A percentile compares a stretch with the other conserved stretches of the same genome.
These are phyloP conservation scores for Arabidopsis hybrid DNA, from an alignment of 441 rosid genomes.

Conservation along the genomic window DNA sequence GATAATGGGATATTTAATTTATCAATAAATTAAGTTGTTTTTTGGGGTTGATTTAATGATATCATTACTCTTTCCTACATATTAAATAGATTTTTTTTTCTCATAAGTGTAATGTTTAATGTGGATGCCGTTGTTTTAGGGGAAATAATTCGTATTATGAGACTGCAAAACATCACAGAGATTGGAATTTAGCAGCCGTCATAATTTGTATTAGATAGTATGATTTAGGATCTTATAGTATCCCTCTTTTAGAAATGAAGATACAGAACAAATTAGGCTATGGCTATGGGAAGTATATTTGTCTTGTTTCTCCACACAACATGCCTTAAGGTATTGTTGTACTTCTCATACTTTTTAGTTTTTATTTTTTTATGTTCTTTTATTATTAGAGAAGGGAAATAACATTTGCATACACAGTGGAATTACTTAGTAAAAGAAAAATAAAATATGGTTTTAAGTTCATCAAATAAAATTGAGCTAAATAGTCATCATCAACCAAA, in stretches of 20 bases:
- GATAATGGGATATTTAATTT: background rate
- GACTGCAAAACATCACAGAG: background rate
- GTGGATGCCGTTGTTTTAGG: no score
- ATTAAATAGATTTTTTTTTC: background rate
- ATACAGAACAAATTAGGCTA: slow-evolving; percentile 20
- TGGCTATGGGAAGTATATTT: slow-evolving; percentile 21
- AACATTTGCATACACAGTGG: background rate
- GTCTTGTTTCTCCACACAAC: slow-evolving; percentile 5
- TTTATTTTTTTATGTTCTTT: background rate
- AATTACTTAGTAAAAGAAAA: background rate
- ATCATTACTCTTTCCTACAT: background rate
- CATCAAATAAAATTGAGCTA: background rate
- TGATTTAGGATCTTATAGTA: slow-evolving; percentile 24
- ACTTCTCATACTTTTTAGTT: slow-evolving; percentile 10
- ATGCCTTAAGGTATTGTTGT: slow-evolving; percentile 30
- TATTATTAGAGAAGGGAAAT: background rate
- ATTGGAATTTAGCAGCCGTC: slow-evolving; percentile 18
- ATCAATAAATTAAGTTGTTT: background rate
- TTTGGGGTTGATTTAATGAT: background rate
- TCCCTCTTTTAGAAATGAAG: slow-evolving; percentile 25
- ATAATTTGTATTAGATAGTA: slow-evolving; percentile 29
- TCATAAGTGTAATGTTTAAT: background rate
- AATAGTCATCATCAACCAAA: slow-evolving; percentile 17
- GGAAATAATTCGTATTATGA: no score
- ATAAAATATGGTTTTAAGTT: background rate